Evolutionary conservation across 495 filamentous ascomycete species (phyloP).

Genomic region (Neurospora intermedia): DNA sequence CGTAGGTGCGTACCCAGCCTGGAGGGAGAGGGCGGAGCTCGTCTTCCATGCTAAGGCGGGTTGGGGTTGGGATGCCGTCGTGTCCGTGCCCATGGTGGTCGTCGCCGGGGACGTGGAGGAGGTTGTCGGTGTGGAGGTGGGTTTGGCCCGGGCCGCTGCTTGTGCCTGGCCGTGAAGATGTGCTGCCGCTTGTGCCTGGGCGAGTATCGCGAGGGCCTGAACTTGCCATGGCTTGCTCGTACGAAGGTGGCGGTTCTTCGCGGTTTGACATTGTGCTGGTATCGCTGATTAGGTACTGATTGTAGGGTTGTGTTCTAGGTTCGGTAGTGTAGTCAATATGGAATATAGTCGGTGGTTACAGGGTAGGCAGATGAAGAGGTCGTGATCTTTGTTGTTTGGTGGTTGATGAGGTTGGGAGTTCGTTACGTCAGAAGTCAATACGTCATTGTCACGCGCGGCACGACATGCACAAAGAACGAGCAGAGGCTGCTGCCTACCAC

Average conservation of each 20-base stretch:
- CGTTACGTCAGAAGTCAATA: not conserved
- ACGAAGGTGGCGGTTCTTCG: slow-evolving; percentile 7
- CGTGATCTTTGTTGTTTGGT: not conserved
- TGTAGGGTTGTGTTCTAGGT: not conserved
- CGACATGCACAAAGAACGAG: not conserved
- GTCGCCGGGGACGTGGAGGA: not conserved
- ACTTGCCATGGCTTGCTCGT: slow-evolving; percentile 8
- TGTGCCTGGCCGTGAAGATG: not conserved
- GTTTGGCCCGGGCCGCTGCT: not conserved
- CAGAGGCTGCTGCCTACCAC: not conserved
- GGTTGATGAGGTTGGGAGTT: not conserved
- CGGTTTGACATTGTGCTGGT: slow-evolving; percentile 1
- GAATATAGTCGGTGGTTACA: not conserved
- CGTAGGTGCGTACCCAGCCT: slow-evolving; percentile 21
- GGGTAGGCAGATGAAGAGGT: not conserved
- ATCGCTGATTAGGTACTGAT: not conserved
- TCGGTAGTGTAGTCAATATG: not conserved
- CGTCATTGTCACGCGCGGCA: not conserved
- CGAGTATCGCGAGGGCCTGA: not conserved
- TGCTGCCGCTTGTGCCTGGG: not conserved
- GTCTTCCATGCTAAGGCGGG: slow-evolving; percentile 24
- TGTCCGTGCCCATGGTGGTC: not conserved
- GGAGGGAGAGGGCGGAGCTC: slow-evolving; percentile 17
- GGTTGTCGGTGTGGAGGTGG: not conserved
- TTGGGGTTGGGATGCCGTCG: slow-evolving; percentile 17